Evolutionary conservation across 2,329 filamentous ascomycete genomes (phyloP).

Genomic region (Fusarium oligoseptatum): DNA sequence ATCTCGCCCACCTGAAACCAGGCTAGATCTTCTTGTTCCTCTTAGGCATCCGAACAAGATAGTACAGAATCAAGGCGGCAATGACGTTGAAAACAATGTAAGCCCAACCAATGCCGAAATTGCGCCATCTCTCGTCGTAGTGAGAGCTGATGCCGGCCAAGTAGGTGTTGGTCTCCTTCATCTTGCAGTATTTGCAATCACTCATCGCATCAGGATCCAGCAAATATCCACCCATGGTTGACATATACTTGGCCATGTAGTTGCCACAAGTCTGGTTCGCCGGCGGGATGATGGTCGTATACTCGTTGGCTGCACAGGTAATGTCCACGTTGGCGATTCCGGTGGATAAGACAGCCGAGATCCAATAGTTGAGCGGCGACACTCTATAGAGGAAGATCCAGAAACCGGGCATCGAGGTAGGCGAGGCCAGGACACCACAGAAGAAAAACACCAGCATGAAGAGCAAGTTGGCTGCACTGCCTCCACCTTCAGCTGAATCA

Average conservation of each 20-base stretch:
- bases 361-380: slow-evolving; percentile 85
- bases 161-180: slow-evolving; percentile 65
- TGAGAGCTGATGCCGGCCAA: slow-evolving; percentile 61
- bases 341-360: slow-evolving; percentile 77
- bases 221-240: slow-evolving; percentile 64
- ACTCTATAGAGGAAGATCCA: slow-evolving; percentile 68
- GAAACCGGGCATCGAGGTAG: slow-evolving; percentile 69
- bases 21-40: neutral
- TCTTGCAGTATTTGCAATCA: slow-evolving; percentile 68
- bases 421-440: slow-evolving; percentile 20
- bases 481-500: neutral
- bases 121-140: slow-evolving; percentile 74
- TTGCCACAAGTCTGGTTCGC: slow-evolving; percentile 67
- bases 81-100: slow-evolving; percentile 70
- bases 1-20: neutral
- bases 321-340: slow-evolving; percentile 77
- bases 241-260: slow-evolving; percentile 68
- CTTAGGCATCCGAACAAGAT: slow-evolving; percentile 62
- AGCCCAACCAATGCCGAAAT: slow-evolving; percentile 73
- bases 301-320: slow-evolving; percentile 76
- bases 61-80: slow-evolving; percentile 68
- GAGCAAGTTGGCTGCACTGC: neutral
- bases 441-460: slow-evolving; percentile 5
- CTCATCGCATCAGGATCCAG: slow-evolving; percentile 60
- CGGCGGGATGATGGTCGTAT: slow-evolving; percentile 73